Conservation (phyloP, 805 yeast genomes). For the Suhomyces vadensis region DNA sequence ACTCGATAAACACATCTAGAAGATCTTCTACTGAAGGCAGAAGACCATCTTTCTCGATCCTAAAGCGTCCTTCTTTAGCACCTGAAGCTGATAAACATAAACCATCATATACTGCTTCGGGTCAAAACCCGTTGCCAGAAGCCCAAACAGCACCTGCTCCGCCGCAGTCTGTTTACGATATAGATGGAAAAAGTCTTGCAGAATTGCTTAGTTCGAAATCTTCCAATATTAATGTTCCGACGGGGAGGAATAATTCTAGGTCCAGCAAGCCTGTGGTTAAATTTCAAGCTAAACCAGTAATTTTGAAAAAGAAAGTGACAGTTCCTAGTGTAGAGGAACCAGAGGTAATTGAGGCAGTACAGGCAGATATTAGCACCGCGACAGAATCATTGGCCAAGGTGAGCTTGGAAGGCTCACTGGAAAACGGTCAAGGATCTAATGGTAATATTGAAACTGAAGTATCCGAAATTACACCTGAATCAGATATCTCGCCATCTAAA, state of each 20-base stretch:
- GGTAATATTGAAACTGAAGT: neutral
- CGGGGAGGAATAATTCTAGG: slow-evolving; percentile 18
- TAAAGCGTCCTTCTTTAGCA: slow-evolving; percentile 16
- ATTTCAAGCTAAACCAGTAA: slow-evolving; percentile 33
- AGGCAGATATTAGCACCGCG: neutral
- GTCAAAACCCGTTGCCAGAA: neutral
- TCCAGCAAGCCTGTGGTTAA: slow-evolving; percentile 25
- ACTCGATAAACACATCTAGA: slow-evolving; percentile 7
- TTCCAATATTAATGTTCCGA: slow-evolving; percentile 18
- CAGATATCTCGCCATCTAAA: too few relatives aligned
- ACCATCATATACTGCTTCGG: neutral
- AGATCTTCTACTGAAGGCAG: slow-evolving; percentile 14
- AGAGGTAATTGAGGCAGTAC: neutral
- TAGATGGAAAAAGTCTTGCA: slow-evolving; percentile 37
- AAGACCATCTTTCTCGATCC: slow-evolving; percentile 20
- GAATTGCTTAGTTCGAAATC: slow-evolving; percentile 35
- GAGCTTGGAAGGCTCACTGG: neutral
- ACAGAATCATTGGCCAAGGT: neutral
- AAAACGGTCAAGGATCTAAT: neutral
- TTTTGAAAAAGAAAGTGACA: slow-evolving; percentile 36
- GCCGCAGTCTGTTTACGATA: slow-evolving; percentile 17
- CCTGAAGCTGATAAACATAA: neutral
- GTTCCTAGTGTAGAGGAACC: neutral
- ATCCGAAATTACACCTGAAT: neutral
- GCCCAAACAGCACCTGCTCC: slow-evolving; percentile 20